Base-by-base conservation (phyloP, 352 stramenopile genomes). In the Phytopythium ostracodes region DNA sequence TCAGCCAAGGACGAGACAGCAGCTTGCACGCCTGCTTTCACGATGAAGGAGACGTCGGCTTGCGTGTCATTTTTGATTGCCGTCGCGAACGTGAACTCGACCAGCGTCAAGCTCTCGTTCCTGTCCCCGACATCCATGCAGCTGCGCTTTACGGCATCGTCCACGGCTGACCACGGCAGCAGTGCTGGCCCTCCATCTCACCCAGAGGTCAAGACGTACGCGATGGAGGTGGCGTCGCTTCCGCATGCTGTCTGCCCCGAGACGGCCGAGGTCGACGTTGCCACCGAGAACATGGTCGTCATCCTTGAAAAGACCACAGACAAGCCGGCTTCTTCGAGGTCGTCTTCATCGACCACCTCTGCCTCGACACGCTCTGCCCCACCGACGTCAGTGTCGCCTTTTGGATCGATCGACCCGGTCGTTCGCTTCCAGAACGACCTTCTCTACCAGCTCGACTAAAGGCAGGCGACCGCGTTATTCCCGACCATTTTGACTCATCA, bases 201-300 rank as follows among this genome's bases (percentile, higher is more conserved):
- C 42, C 60, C 12, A 4, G n/a, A 67, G 24, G 29, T 49, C 10
- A 49, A 44, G 10, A 15, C 15, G 27, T 89, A 80, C 38, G 64
- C 86, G 46, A 51, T 90, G 54, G 9, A 52, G 0, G 18, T 82
- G 4, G 60, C 68, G 24, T n/a, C 65, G 2, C 59, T 88, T 12
- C 55, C 67, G 20, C 29, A 68, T 7, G 64, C 67, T 1, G 70
- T 87, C 17, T 72, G 81, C 47, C 18, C 61, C 10, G 62, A 59
- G 9, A 66, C 42, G 6, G 69, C 67, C 1, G 72, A 89, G 25
- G 64, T 77, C 44, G 62, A 91, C 44, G 81, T 88, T 24, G 83
- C 83, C 15, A 89, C 59, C 29, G 81, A 92, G 52, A 92, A 92
- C 60, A 73, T 91, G 68, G 81, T 74, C n/a, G 44, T 92, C 42